Base-by-base conservation (phyloP, 2,329 filamentous ascomycete species). In the Colletotrichum siamense region DNA sequence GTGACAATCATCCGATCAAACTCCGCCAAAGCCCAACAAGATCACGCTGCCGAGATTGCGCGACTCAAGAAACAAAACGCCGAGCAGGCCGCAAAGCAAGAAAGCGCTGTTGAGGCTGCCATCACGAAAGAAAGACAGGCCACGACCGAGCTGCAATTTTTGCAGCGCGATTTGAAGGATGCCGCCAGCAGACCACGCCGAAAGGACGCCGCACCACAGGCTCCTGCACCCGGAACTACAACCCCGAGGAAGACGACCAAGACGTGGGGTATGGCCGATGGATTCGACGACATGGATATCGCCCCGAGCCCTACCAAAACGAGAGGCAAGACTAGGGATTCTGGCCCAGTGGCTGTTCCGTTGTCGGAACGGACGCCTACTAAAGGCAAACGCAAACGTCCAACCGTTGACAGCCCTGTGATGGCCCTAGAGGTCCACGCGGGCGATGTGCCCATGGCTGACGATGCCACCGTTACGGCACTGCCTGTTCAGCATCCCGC, bases 1-100 rank as follows among this genome's bases (percentile, higher is more conserved):
- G 92, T 92, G 32, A 90, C 94, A 67, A 95, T 96, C 76, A 88
- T 96, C n/a, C 91, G 95, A 39, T 90, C 91, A 76, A 95, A 95
- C 76, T 89, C 92, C 55, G 90, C 93, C 66, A 93, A 92, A 79
- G 86, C 89, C 0, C 87, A 88, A 18, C 90, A 91, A 68, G 90
- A 92, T 63, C 91, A 94, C 80, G 92, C 95, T 66, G 88, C 89
- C 28, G 90, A 93, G 79, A 83, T 96, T 28, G 85, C 88, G 24
- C 88, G 89, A 8, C 85, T 95, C 72, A 92, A 91, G 79, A 92
- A 92, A 78, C 84, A 91, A 77, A 92, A 92, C 79, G 89, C 89
- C 2, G 94, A 95, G 67, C 91, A 94, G 78, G 73, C 92, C 12
- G 90, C 91, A 7, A 92, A 91, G 80, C 89, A 94, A 66, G 91